phyloP scores from a whole-genome alignment of 2,329 filamentous ascomycete species.

The Myrmaecium sp. region DNA sequence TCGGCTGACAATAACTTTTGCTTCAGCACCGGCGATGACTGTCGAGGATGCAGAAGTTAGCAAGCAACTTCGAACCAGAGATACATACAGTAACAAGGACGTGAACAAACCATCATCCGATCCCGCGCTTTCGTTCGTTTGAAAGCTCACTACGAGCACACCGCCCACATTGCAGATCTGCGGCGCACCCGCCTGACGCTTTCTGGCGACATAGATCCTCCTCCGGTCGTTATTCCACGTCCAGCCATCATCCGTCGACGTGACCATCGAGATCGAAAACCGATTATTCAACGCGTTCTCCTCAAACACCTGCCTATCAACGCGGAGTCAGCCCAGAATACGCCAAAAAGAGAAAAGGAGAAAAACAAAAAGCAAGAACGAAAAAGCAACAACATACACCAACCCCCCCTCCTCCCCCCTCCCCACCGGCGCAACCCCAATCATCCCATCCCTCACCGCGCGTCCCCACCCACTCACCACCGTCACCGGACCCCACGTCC shows the following conservation, averaged over 20 bases:
- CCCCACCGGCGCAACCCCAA: constrained; percentile 26
- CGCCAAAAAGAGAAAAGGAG: no score
- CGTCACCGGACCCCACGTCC: constrained; percentile 18
- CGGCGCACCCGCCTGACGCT: constrained; percentile 25
- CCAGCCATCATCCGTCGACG: constrained; percentile 24
- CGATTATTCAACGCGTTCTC: constrained; percentile 16
- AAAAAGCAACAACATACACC: no score
- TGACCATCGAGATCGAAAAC: constrained; percentile 23
- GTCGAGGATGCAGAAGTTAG: no score
- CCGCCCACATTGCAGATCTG: constrained; percentile 27
- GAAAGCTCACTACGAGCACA: constrained; percentile 26
- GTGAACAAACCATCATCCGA: no score
- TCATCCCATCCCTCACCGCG: constrained; percentile 28
- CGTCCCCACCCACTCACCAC: constrained; percentile 20
- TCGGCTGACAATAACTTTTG: no score
- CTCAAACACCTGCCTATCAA: constrained; percentile 10
- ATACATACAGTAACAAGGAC: no score
- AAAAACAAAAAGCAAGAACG: no score
- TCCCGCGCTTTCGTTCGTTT: constrained; percentile 33
- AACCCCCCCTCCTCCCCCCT: no score
- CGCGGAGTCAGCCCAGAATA: no score
- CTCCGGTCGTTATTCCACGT: constrained; percentile 21
- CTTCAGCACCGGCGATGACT: no score
- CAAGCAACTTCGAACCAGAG: no score
- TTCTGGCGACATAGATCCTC: constrained; percentile 18